Conservation (phyloP, 2,329 filamentous ascomycete genomes). For the Neofusicoccum sp. region DNA sequence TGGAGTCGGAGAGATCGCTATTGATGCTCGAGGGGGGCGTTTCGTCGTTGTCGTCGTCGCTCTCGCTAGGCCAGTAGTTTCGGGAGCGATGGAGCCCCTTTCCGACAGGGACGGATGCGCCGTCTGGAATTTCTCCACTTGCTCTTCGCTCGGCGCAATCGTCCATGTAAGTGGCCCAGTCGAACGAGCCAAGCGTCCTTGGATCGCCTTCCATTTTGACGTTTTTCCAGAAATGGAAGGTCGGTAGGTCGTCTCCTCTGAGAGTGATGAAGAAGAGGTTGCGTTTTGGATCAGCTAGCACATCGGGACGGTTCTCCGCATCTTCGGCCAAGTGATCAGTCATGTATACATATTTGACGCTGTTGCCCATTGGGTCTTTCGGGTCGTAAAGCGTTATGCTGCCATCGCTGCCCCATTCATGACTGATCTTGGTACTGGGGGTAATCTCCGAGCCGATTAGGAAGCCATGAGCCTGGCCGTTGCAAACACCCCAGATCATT, state of each 20-base stretch:
- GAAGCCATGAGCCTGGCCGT: not conserved
- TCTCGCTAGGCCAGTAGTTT: not conserved
- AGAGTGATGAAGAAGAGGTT: conserved; percentile 14
- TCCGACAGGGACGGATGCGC: not conserved
- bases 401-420: not conserved
- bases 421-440: not conserved
- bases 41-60: no score
- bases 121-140: not conserved
- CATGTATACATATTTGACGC: not conserved
- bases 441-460: not conserved
- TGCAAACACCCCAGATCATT: not conserved
- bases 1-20: no score
- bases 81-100: not conserved
- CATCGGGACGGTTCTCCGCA: not conserved
- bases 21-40: no score
- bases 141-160: not conserved
- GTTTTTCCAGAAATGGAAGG: conserved; percentile 15
- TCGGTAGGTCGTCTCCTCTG: not conserved
- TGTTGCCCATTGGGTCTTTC: not conserved
- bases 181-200: not conserved
- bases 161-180: not conserved
- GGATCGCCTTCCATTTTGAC: not conserved
- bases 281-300: not conserved
- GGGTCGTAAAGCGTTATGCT: not conserved
- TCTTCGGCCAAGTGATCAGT: not conserved